Conservation (phyloP, 495 filamentous ascomycete species). For the Aspergillus baeticus region DNA sequence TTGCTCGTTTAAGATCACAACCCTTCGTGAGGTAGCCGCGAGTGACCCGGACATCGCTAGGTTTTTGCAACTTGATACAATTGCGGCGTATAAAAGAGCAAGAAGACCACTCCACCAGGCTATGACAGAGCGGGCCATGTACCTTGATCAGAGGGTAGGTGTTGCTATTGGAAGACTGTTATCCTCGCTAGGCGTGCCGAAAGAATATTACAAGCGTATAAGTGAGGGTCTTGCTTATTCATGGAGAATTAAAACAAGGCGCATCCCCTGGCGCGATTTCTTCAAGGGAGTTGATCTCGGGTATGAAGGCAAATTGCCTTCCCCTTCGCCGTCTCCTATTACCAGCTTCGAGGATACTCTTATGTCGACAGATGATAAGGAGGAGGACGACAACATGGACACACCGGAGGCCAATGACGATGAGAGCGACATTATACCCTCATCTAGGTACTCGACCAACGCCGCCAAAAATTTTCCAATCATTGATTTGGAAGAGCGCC, state of each 20-base stretch:
- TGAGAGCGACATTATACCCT: neutral
- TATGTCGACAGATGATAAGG: too few relatives aligned
- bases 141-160: conserved; percentile 15
- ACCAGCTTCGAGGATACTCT: neutral
- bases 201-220: conserved; percentile 6
- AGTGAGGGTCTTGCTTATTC: conserved; percentile 16
- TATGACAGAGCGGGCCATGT: neutral
- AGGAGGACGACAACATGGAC: neutral
- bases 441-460: neutral
- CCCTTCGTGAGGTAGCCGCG: conserved; percentile 18
- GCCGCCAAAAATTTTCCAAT: neutral
- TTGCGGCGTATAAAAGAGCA: neutral
- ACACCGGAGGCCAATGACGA: neutral
- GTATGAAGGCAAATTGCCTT: neutral
- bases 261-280: conserved; percentile 11
- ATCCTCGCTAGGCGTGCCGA: conserved; percentile 6
- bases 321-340: neutral
- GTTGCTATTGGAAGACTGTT: conserved; percentile 19
- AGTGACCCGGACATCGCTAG: conserved; percentile 18
- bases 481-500: neutral
- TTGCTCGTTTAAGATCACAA: conserved; percentile 22
- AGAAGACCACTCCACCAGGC: conserved; percentile 5
- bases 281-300: conserved; percentile 16
- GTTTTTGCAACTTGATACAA: conserved; percentile 27
- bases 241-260: conserved; percentile 18